Conservation (phyloP, 306 rosid genomes). For the Cyamopsis tetragonoloba region DNA sequence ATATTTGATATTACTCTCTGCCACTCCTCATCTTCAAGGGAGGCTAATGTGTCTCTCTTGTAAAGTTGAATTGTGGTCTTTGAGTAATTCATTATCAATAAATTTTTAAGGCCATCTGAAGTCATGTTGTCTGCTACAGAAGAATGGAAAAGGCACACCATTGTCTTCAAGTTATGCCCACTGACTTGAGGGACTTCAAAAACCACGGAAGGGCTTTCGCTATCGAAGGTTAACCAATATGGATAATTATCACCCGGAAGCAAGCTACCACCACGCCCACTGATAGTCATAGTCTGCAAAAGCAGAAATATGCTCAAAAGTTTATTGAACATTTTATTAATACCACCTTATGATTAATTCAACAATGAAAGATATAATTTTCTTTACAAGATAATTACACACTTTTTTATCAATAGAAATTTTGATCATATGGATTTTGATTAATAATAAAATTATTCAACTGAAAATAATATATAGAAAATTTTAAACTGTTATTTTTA, state of each 20-base stretch:
- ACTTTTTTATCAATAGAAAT: not conserved
- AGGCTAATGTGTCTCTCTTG: not conserved
- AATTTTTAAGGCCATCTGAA: not conserved
- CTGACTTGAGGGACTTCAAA: constrained; percentile 19
- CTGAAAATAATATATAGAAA: not conserved
- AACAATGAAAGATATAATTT: not conserved
- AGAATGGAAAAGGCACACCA: constrained; percentile 4
- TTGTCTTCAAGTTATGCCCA: constrained; percentile 5
- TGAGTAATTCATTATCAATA: not conserved
- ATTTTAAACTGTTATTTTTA: not conserved
- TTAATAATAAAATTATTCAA: not conserved
- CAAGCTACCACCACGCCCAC: not conserved
- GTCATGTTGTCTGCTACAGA: not conserved
- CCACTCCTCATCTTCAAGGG: not conserved
- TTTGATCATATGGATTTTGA: not conserved
- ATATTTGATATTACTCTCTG: not conserved
- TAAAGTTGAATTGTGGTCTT: not conserved
- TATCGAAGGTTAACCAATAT: constrained; percentile 12
- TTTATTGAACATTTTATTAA: not conserved
- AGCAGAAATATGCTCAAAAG: not conserved
- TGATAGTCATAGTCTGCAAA: not conserved
- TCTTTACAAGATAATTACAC: not conserved
- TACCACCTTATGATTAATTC: not conserved
- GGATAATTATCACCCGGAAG: constrained; percentile 18
- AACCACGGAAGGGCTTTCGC: not conserved